phyloP scores from a whole-genome alignment of 805 yeast genomes.

The Kluyveromyces dobzhanskii region DNA sequence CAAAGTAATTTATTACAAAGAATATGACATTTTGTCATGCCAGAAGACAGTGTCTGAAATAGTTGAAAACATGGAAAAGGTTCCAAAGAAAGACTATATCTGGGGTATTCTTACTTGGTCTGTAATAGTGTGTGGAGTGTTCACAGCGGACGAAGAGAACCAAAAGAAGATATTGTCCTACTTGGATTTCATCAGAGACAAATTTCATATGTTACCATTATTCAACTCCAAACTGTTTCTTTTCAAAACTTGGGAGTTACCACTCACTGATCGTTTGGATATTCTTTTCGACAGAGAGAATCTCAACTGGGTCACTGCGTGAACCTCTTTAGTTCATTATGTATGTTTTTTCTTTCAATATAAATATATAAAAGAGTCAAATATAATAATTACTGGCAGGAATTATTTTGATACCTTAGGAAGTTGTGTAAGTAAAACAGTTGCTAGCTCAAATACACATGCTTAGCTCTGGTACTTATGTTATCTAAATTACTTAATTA shows the following conservation, averaged over 20 bases:
- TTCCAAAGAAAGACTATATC: constrained; percentile 13
- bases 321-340: background rate
- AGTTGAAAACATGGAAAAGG: constrained; percentile 9
- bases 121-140: constrained; percentile 13
- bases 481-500: too few relatives aligned
- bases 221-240: constrained; percentile 8
- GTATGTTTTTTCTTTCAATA: too few relatives aligned
- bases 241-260: constrained; percentile 8
- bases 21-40: constrained; percentile 7
- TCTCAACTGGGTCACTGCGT: constrained; percentile 7
- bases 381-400: too few relatives aligned
- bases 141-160: constrained; percentile 8
- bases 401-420: too few relatives aligned
- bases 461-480: too few relatives aligned
- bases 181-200: constrained; percentile 8
- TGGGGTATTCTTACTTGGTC: constrained; percentile 18
- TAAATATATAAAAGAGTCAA: too few relatives aligned
- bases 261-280: constrained; percentile 5
- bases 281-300: constrained; percentile 9
- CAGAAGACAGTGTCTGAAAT: constrained; percentile 11
- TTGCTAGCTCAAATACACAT: too few relatives aligned
- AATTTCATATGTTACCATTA: constrained; percentile 8
- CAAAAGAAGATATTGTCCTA: constrained; percentile 10
- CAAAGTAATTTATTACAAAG: constrained; percentile 11
- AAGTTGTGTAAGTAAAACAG: too few relatives aligned